Evolutionary conservation across 805 yeast species (phyloP), one percentile per base, ranked within the genome.

Genomic region (Hanseniaspora jakobsenii): DNA sequence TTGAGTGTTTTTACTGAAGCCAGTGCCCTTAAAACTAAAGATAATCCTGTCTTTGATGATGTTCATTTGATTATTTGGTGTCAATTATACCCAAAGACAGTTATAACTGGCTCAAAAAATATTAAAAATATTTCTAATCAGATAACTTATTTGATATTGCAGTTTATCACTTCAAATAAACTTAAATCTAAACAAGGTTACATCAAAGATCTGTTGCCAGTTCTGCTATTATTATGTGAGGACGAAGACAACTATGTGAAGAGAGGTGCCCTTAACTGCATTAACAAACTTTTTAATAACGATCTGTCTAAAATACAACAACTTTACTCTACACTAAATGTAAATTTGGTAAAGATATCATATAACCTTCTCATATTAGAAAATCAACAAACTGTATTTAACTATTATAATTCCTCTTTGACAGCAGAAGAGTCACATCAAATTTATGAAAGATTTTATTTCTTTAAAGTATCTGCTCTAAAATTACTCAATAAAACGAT

Each of bases 11-110:
- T 72, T 2, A 38, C 46, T 26, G 48, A 53, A 4, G 48, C 50
- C n/a, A n/a, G n/a, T n/a, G n/a, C n/a, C n/a, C n/a, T n/a, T n/a
- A n/a, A n/a, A n/a, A n/a, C n/a, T n/a, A n/a, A n/a, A n/a, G n/a
- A n/a, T n/a, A n/a, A n/a, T n/a, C n/a, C n/a, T n/a, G n/a, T n/a
- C n/a, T n/a, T n/a, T n/a, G n/a, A 78, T 49, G 81, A 77, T 43
- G 53, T 73, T 21, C 69, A 71, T 16, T 59, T 71, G n/a, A 69
- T 67, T 41, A 71, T 77, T 29, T 83, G 84, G 94, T 68, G 83
- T 36, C 94, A 85, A 58, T 51, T 84, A 17, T 89, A 83, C 54
- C 80, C 95, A 0, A 83, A 85, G 54, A 63, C 87, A 23, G 70
- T 91, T 2, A 67, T 80, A 5, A 91, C 82, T 49, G 74, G 73